Base-by-base conservation (phyloP, 2,329 filamentous ascomycete species). In the Botrytis pseudocinerea region DNA sequence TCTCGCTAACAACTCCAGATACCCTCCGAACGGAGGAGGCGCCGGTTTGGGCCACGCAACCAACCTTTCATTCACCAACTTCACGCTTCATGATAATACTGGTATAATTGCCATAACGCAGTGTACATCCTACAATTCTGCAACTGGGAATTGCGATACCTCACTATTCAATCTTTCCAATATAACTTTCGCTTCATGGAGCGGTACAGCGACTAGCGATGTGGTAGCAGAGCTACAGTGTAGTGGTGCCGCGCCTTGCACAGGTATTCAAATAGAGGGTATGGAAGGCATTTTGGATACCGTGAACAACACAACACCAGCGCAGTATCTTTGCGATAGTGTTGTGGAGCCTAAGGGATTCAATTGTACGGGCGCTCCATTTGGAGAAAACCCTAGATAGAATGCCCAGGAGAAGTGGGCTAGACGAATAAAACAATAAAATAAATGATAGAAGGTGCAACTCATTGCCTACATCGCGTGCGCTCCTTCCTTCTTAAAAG, bases 21-120 rank as follows among this genome's bases (percentile, higher is more conserved):
- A 84, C 69, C 86, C 86, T 1, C 87, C 87, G 1, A 90, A 90
- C 75, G 87, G 88, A 25, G 88, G 87, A 2, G 87, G 87, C 18
- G 88, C 86, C 25, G 88, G 88, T 4, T 77, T 85, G 0, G 87
- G 87, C 16, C 83, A 79, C 70, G 70, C 69, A 0, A 28, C 10
- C 6, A 72, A 74, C 38, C 38, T 74, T 18, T 63, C 63, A 16
- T 74, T 72, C 25, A 25, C 40, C 22, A 42, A 72, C 32, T 68
- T 74, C 48, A 69, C 51, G 8, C 54, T 74, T 6, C 12, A 72
- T 4, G 48, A 72, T 38, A 68, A 63, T 42, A 63, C 57, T 4
- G 69, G 48, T 4, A 57, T 70, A 14, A 80, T 84, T 63, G 73
- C 79, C 2, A 81, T 84, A 38, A 82, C 80, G 1, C 83, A 85